Evolutionary conservation across 306 rosid genomes (phyloP).

Genomic region (Casuarina equisetifolia): DNA sequence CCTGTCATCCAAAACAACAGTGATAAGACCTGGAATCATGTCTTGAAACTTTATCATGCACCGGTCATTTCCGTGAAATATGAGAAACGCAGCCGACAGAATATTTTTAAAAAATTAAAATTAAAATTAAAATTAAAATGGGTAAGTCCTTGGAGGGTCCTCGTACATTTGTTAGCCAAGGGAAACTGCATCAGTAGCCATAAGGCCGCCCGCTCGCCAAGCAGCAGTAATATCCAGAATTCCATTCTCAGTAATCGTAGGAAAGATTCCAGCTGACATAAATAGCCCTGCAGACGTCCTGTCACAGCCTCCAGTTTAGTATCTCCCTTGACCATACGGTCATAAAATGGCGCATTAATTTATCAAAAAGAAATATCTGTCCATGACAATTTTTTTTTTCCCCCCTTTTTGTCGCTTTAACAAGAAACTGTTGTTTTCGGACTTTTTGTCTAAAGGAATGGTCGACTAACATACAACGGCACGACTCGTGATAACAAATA

Average conservation of each 20-base stretch:
- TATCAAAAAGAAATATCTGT: not conserved
- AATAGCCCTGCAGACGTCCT: too few species aligned
- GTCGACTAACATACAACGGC: conserved; percentile 47
- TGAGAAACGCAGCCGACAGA: too few species aligned
- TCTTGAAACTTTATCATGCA: too few species aligned
- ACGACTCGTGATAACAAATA: conserved; percentile 37
- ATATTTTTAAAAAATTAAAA: too few species aligned
- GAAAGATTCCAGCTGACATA: not conserved
- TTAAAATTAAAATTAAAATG: too few species aligned
- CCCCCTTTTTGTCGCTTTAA: not conserved
- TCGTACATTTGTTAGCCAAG: too few species aligned
- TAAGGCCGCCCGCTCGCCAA: not conserved
- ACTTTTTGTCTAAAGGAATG: conserved; percentile 20
- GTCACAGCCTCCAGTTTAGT: too few species aligned
- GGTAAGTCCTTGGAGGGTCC: too few species aligned
- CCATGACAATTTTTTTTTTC: not conserved
- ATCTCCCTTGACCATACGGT: too few species aligned
- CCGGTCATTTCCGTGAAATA: too few species aligned
- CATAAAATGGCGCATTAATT: not conserved
- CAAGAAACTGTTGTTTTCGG: conserved; percentile 15
- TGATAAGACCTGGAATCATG: too few species aligned
- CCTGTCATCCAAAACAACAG: too few species aligned
- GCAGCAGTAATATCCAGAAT: not conserved
- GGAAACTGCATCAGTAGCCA: not conserved
- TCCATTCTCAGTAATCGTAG: not conserved